Conservation (phyloP, 73 alveolate species). For the Paramecium bursaria region DNA sequence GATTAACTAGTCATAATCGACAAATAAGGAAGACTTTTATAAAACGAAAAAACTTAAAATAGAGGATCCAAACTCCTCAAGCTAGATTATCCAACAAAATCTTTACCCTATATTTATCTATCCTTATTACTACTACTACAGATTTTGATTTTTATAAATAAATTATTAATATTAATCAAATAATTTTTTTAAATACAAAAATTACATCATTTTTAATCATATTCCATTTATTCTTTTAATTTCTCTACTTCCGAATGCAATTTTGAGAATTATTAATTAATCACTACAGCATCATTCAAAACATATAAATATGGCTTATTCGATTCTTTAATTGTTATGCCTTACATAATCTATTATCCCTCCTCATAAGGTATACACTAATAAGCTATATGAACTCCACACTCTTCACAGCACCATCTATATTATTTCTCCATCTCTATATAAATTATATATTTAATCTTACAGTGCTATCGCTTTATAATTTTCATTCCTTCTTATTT, state of each 20-base stretch:
- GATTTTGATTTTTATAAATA: neutral
- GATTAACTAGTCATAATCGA: neutral
- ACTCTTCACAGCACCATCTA: slow-evolving; percentile 55
- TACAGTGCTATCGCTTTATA: slow-evolving; percentile 13
- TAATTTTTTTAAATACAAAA: too few species aligned
- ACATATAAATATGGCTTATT: slow-evolving; percentile 42
- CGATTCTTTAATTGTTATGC: neutral
- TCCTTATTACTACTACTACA: neutral
- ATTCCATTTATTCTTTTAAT: slow-evolving; percentile 55
- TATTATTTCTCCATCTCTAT: slow-evolving; percentile 34
- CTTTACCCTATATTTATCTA: neutral
- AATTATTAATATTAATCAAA: too few species aligned
- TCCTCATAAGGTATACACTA: slow-evolving; percentile 36
- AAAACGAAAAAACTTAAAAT: neutral
- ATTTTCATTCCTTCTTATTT: slow-evolving; percentile 14
- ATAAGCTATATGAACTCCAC: slow-evolving; percentile 50
- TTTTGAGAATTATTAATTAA: slow-evolving; percentile 49
- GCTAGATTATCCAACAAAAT: too few species aligned
- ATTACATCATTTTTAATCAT: too few species aligned
- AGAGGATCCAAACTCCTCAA: neutral
- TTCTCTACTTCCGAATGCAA: slow-evolving; percentile 32
- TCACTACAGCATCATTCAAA: slow-evolving; percentile 46
- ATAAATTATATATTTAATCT: neutral
- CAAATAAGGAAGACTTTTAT: neutral
- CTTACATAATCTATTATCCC: neutral